These are phyloP conservation scores for Chlorella ohadii DNA, from an alignment of 139 green algal species.

Conservation along the genomic window DNA sequence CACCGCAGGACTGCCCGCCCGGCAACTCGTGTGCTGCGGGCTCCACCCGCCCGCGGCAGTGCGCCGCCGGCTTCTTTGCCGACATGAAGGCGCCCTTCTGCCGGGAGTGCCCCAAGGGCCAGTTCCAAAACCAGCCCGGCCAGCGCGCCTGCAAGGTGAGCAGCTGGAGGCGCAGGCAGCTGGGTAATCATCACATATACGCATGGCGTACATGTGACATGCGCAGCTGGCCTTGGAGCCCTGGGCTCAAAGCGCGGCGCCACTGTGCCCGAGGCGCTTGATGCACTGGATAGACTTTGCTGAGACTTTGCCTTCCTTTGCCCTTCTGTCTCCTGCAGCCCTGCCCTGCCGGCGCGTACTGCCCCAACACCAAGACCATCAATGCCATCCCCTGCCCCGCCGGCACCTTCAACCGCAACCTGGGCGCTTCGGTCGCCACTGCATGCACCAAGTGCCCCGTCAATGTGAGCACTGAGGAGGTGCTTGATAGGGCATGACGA, in stretches of 20 bases:
- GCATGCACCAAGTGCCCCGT: background rate
- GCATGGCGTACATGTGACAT: too few relatives aligned
- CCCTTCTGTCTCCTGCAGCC: background rate
- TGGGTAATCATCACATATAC: too few relatives aligned
- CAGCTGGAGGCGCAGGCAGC: too few relatives aligned
- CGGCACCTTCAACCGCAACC: background rate
- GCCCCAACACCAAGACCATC: background rate
- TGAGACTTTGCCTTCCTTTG: too few relatives aligned
- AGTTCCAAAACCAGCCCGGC: background rate
- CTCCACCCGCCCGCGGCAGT: background rate
- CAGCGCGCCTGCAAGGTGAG: background rate
- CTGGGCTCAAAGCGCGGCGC: too few relatives aligned
- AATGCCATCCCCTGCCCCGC: background rate
- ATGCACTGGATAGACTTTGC: too few relatives aligned
- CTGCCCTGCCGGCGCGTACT: constrained; percentile 1
- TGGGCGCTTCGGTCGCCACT: background rate
- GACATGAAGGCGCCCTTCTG: background rate
- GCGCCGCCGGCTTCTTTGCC: background rate
- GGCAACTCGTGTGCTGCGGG: background rate
- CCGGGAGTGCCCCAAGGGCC: background rate
- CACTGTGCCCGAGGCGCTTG: too few relatives aligned
- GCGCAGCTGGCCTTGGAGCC: too few relatives aligned
- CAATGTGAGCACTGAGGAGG: constrained; percentile 5
- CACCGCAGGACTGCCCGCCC: background rate
- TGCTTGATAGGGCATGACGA: too few relatives aligned